Percentiles rank a stretch among this genome's conserved stretches.
Conservation (phyloP, 352 stramenopile genomes). For the Blastocystis hominis region DNA sequence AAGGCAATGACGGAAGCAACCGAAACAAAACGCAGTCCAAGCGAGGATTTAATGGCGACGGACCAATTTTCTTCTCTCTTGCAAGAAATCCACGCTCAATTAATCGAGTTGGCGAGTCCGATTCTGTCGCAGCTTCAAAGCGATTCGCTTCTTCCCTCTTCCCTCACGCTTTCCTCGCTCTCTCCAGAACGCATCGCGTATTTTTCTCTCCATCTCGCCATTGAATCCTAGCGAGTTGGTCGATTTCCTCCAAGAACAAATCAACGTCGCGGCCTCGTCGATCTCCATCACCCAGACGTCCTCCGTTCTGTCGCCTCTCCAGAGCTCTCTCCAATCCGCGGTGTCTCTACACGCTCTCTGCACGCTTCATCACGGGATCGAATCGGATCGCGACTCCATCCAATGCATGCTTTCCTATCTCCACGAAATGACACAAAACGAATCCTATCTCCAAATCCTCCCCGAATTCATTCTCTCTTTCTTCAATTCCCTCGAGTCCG, state of each 20-base stretch:
- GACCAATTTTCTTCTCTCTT: neutral
- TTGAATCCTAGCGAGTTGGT: neutral
- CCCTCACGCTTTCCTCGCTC: neutral
- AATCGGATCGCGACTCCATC: neutral
- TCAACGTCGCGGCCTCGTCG: neutral
- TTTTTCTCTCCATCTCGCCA: neutral
- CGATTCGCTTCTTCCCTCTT: neutral
- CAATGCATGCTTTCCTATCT: neutral
- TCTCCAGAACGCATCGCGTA: neutral
- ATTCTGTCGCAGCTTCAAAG: neutral
- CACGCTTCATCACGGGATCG: neutral
- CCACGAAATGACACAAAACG: neutral
- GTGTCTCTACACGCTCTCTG: conserved; percentile 15
- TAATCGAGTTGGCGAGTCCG: neutral
- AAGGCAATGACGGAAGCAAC: no score
- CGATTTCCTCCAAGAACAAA: conserved; percentile 23
- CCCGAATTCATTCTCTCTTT: neutral
- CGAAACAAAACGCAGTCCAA: no score
- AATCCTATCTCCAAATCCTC: neutral
- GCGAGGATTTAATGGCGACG: neutral
- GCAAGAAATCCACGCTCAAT: neutral
- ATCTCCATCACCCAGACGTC: conserved; percentile 6
- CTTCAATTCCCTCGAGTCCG: neutral
- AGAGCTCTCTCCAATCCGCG: neutral
- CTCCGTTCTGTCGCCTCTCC: neutral